A percentile compares a stretch with the other conserved stretches of the same genome.
phyloP scores from a whole-genome alignment of 2,329 filamentous ascomycete genomes.

The Sclerotinia trifoliorum region DNA sequence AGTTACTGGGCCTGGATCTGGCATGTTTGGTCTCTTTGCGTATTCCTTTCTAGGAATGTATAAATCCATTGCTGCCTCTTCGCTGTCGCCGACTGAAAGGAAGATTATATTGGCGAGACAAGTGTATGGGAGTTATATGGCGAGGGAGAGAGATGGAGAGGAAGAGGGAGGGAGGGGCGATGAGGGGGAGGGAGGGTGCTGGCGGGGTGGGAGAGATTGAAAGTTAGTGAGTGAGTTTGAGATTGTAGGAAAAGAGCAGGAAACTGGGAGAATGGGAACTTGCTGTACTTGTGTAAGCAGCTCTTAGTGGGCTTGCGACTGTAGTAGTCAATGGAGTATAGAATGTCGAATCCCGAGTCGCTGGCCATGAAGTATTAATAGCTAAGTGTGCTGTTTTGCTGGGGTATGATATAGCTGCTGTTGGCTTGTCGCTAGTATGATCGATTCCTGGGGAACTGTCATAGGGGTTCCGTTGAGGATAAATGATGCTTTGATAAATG shows the following conservation, averaged over 20 bases:
- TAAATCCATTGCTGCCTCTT: slow-evolving; percentile 20
- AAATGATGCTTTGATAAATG: too few relatives aligned
- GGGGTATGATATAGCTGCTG: too few relatives aligned
- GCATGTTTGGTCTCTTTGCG: slow-evolving; percentile 22
- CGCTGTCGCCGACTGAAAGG: slow-evolving; percentile 11
- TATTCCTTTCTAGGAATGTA: slow-evolving; percentile 24
- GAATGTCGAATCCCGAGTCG: too few relatives aligned
- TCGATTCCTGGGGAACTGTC: too few relatives aligned
- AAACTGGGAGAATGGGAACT: not conserved
- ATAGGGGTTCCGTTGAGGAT: too few relatives aligned
- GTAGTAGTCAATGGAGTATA: too few relatives aligned
- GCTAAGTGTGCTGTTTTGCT: too few relatives aligned
- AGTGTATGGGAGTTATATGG: slow-evolving; percentile 1
- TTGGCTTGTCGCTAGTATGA: too few relatives aligned
- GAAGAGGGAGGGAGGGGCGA: not conserved
- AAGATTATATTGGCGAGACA: not conserved
- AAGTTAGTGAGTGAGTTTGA: not conserved
- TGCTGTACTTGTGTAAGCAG: not conserved
- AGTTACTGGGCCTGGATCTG: slow-evolving; percentile 20
- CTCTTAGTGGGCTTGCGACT: too few relatives aligned
- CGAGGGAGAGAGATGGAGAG: not conserved
- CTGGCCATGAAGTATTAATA: not conserved
- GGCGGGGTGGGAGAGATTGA: not conserved
- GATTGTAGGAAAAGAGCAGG: not conserved
- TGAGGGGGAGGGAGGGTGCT: not conserved